Base-by-base conservation (phyloP, 306 rosid genomes). In the Citrullus colocynthis region DNA sequence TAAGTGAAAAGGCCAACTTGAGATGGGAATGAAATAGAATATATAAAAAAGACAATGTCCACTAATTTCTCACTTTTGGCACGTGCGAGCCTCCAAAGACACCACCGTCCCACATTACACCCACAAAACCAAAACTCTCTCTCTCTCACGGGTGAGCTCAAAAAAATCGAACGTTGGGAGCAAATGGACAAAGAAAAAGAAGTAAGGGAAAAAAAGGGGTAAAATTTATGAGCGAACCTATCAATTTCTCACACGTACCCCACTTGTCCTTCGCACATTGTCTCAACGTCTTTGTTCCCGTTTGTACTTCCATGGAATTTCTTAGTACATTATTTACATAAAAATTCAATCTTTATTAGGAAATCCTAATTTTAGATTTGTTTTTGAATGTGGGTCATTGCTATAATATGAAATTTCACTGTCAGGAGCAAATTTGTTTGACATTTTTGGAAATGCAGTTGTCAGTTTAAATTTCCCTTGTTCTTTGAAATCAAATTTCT, bases 111-210 rank as follows among this genome's bases (percentile, higher is more conserved):
- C 85, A 83, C 84, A 81, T 74, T 79, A 82, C 39, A 36, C 61
- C 83, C 78, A 76, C 70, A 70, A 65, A 16, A 32, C 45, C 1
- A 30, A 16, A 36, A 32, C 64, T 13, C 79, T 73, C 71, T 24
- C 28, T 28, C 21, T 56, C 63, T 74, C 88, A 85, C 88, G 86
- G 81, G 88, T 60, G 34, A 74, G 36, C 69, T 77, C 76, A 78
- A 82, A 65, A 81, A 81, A 82, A 59, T 76, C 71, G 62, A 83
- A 82, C 89, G 90, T 89, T 86, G 79, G 82, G 74, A 79, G 66
- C 55, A 78, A 78, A 67, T 75, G 16, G 80, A 57, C 79, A 75
- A 66, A 63, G 36, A 59, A 30, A 66, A 55, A 51, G 21, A 48
- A 21, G 76, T 57, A 76, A 20, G 12, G 51, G 42, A 51, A 77